A percentile compares a stretch with the other conserved stretches of the same genome.
These are phyloP conservation scores for Oldenlandia corymbosa DNA, from an alignment of 257 asterid species.

Conservation along the genomic window DNA sequence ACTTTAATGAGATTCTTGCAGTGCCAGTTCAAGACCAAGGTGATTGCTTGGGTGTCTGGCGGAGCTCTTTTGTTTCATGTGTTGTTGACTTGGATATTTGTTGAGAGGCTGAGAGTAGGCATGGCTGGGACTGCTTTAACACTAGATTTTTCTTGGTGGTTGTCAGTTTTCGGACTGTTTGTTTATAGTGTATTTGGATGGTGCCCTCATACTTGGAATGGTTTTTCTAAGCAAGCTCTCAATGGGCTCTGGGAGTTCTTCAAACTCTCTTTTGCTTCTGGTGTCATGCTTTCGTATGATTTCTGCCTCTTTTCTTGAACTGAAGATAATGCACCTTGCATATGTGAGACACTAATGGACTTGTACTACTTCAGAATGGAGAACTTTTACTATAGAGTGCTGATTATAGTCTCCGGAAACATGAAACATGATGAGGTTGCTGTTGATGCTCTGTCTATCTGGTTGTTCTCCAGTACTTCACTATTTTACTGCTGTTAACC, in stretches of 20 bases:
- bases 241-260: slow-evolving; percentile 49
- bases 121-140: slow-evolving; percentile 44
- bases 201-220: slow-evolving; percentile 54
- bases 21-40: slow-evolving; percentile 49
- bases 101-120: slow-evolving; percentile 42
- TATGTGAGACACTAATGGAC: not conserved
- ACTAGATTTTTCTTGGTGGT: slow-evolving; percentile 65
- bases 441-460: slow-evolving; percentile 60
- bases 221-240: slow-evolving; percentile 50
- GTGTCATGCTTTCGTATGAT: slow-evolving; percentile 53
- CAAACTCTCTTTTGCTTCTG: slow-evolving; percentile 54
- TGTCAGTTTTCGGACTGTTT: slow-evolving; percentile 43
- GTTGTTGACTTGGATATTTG: slow-evolving; percentile 43
- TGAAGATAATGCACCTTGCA: not conserved
- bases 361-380: slow-evolving; percentile 44
- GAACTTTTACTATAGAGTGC: slow-evolving; percentile 49
- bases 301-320: not conserved
- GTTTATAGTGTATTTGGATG: slow-evolving; percentile 41
- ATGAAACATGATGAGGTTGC: slow-evolving; percentile 45
- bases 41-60: slow-evolving; percentile 43
- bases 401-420: slow-evolving; percentile 41
- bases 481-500: not conserved
- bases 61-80: slow-evolving; percentile 36
- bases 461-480: slow-evolving; percentile 26
- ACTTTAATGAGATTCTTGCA: slow-evolving; percentile 55